Base-by-base conservation (phyloP, 2,329 filamentous ascomycete species). In the Trichoderma citrinoviride region DNA sequence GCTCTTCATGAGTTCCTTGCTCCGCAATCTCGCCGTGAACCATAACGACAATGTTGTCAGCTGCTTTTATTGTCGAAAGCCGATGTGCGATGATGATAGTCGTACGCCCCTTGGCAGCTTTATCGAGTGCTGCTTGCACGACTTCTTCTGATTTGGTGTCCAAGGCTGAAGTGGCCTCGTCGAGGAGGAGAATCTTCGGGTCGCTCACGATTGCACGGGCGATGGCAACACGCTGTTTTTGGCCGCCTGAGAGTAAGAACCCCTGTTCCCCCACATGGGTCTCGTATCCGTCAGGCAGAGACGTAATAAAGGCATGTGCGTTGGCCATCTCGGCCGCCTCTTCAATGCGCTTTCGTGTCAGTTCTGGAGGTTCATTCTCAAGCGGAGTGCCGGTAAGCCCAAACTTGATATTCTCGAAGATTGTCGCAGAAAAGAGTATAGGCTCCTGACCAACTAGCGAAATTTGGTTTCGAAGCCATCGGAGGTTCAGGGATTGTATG, bases 211-310 rank as follows among this genome's bases (percentile, higher is more conserved):
- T 86, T 49, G 83, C 85, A 27, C 87, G 80, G 3, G 87, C 87
- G 65, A 90, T 90, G 0, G 87, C 84, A 14, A 90, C 79, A 17
- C 87, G 81, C 70, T 90, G 87, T 43, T 86, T 81, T 70, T 90
- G 87, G 2, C 87, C 87, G 25, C 87, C 87, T n/a, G 72, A 72
- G 0, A 73, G 63, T 0, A 67, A 62, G 1, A 66, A 66, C 1
- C 71, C 72, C 7, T 67, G 54, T n/a, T 72, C 70, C 0, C 72
- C 71, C 3, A 73, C 65, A 5, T 61, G 61, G 1, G 72, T 73
- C 1, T 68, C 63, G 3, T 72, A 73, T 2, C 69, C 70, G 27
- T 72, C 37, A 8, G 69, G 66, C 1, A 73, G 66, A 0, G 67
- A 54, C 2, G 52, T 37, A 14, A 73, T 71, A 27, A 73, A 73